Evolutionary conservation across 805 yeast species (phyloP), one percentile per base, ranked within the genome.

Genomic region (Candida argentea): DNA sequence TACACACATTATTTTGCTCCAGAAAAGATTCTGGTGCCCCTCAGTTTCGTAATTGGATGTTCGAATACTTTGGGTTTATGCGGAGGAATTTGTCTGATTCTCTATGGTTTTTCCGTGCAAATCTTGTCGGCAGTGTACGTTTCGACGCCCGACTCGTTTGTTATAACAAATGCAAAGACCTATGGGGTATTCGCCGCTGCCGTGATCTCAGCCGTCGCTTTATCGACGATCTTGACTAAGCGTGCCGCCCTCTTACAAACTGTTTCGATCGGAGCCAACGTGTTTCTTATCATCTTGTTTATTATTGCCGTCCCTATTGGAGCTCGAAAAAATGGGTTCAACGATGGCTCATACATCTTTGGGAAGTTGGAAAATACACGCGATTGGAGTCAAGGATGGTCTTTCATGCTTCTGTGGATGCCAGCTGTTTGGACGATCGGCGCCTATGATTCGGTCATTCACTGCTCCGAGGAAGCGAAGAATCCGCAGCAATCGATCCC

Each of bases 391-490:
- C 52, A 48, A 18, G 83, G 82, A 16, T 73, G 76, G 71, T 65
- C 71, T 25, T 69, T 60, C 48, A 49, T 74, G 38, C 67, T 67
- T 22, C 60, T 67, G 9, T 70, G 74, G 65, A 65, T 74, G 71
- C 76, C 84, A 1, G 74, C 76, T 2, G 67, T 76, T 33, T 79
- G 87, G 86, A 75, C 83, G 12, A 76, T 78, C 45, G 80, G 82
- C 14, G 74, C 80, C 1, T 77, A 75, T 47, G 86, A 78, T 46
- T 69, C 81, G 5, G 73, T 78, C 41, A 73, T 78, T 28, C 85
- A 78, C 55, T 71, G 76, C 71, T 62, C 78, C 14, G 87, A 78
- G 48, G 85, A 78, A 48, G 79, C 79, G 15, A 57, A 60, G 30
- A 69, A 75, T 43, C 78, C 85, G 14, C 57, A 73, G 4, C 59